These are phyloP conservation scores for Pleurotus tuber-regium DNA, from an alignment of 768 basidiomycete genomes.

Conservation along the genomic window DNA sequence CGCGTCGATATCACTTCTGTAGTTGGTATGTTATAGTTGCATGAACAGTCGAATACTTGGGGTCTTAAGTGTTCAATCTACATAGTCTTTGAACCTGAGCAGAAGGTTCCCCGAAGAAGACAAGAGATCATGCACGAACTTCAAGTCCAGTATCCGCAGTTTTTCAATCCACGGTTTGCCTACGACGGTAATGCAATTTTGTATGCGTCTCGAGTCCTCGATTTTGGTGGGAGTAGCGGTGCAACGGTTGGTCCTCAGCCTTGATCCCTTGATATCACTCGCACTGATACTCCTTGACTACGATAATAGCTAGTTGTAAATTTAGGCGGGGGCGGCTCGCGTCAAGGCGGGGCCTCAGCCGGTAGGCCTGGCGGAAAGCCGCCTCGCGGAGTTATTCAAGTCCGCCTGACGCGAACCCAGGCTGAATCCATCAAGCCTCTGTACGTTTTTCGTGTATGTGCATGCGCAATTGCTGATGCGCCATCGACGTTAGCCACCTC, in stretches of 20 bases:
- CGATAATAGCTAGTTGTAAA: conserved; percentile 31
- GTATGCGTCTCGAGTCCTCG: conserved; percentile 31
- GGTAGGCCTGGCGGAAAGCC: conserved; percentile 10
- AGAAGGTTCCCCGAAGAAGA: conserved; percentile 20
- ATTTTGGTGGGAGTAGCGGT: conserved; percentile 25
- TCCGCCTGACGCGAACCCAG: conserved; percentile 36
- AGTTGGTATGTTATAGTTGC: conserved; percentile 16
- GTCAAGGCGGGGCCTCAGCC: too few relatives aligned
- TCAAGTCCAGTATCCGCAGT: conserved; percentile 30
- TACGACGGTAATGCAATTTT: conserved; percentile 46
- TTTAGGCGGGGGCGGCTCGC: conserved; percentile 23
- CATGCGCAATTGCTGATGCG: background rate
- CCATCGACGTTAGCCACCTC: conserved; percentile 22
- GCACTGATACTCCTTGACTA: background rate
- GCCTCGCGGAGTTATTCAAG: conserved; percentile 25
- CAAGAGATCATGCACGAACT: conserved; percentile 35
- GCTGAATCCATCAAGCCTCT: conserved; percentile 32
- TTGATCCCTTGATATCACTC: too few relatives aligned
- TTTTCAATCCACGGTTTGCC: conserved; percentile 41
- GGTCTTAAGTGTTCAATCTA: too few relatives aligned
- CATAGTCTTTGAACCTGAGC: conserved; percentile 16
- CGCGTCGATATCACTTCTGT: background rate
- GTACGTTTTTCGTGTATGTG: conserved; percentile 21
- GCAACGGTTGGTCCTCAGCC: conserved; percentile 23
- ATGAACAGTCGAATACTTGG: too few relatives aligned